A percentile compares a stretch with the other conserved stretches of the same genome.
Evolutionary conservation across 208 protist species (phyloP).

Genomic region (Acanthamoeba castellanii): DNA sequence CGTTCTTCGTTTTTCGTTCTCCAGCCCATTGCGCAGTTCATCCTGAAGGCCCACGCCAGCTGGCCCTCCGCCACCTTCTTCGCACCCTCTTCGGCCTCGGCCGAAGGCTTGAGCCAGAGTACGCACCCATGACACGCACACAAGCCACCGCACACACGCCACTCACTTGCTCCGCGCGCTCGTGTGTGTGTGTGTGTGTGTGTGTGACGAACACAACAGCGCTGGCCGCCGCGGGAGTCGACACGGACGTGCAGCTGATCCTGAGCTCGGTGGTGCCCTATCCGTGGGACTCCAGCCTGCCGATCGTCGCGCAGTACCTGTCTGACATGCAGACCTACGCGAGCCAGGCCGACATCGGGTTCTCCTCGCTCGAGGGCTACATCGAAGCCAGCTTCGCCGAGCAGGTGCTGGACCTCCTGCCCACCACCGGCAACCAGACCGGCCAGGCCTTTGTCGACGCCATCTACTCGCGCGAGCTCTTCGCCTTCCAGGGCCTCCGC

Average conservation of each 20-base stretch:
- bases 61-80: neutral
- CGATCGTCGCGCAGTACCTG: neutral
- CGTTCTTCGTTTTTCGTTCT: neutral
- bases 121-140: neutral
- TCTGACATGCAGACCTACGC: neutral
- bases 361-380: conserved; percentile 13
- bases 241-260: neutral
- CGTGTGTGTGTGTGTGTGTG: neutral
- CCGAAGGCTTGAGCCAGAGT: neutral
- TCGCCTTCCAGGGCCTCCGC: conserved; percentile 35
- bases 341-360: neutral
- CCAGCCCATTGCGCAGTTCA: neutral
- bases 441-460: neutral
- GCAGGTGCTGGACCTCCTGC: conserved; percentile 2
- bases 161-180: neutral
- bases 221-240: neutral
- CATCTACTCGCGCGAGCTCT: neutral
- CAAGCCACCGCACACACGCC: neutral
- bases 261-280: conserved; percentile 36
- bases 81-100: neutral
- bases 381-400: neutral
- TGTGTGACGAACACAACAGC: neutral
- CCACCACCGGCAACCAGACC: neutral
- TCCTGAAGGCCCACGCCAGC: neutral
- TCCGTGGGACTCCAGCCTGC: neutral